phyloP scores from a whole-genome alignment of 176 grass and related monocot genomes.

The Ananas comosus region DNA sequence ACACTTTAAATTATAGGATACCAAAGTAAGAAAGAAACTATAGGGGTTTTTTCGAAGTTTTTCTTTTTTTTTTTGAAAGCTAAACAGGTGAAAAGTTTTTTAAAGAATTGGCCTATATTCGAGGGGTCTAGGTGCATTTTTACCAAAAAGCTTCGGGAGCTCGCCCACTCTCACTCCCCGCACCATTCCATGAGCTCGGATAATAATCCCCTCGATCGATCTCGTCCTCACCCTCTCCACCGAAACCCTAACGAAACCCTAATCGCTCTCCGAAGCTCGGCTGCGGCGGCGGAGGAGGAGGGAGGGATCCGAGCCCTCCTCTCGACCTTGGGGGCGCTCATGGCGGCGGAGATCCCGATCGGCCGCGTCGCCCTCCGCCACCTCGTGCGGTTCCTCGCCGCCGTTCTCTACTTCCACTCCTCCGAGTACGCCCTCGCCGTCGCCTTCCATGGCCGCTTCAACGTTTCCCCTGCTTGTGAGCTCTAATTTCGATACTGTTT shows the following conservation, averaged over 20 bases:
- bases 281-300: constrained; percentile 16
- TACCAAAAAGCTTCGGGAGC: too few relatives aligned
- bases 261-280: constrained; percentile 9
- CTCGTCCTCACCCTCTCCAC: too few relatives aligned
- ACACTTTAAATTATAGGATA: too few relatives aligned
- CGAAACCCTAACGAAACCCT: constrained; percentile 1
- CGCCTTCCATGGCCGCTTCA: constrained; percentile 52
- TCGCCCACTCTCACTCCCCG: too few relatives aligned
- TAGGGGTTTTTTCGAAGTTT: too few relatives aligned
- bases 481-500: not conserved
- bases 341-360: constrained; percentile 9
- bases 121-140: too few relatives aligned
- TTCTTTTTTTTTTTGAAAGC: too few relatives aligned
- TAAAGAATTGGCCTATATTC: too few relatives aligned
- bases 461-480: constrained; percentile 63
- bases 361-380: constrained; percentile 23
- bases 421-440: constrained; percentile 69
- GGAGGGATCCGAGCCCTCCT: constrained; percentile 6
- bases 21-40: too few relatives aligned
- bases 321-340: not conserved
- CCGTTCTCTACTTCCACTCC: constrained; percentile 64
- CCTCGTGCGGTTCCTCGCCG: constrained; percentile 47
- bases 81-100: too few relatives aligned
- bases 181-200: too few relatives aligned
- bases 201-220: too few relatives aligned